Conservation (phyloP, 768 basidiomycete species). For the Nidularia sp. region DNA sequence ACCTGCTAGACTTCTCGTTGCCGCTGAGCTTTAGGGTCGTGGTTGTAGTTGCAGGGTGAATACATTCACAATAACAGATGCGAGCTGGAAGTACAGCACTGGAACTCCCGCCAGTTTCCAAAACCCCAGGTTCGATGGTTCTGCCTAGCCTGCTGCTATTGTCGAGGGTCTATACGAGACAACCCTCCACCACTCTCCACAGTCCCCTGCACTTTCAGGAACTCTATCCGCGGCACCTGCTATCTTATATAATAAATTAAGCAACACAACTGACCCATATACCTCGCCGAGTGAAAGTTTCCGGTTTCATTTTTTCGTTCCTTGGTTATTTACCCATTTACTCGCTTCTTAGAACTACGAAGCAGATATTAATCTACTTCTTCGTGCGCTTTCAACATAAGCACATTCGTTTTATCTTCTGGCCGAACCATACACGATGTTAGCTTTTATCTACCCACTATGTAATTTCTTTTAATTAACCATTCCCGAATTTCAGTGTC, state of each 20-base stretch:
- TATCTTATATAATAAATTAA: neutral
- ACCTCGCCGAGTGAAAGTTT: too few relatives aligned
- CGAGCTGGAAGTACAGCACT: slow-evolving; percentile 17
- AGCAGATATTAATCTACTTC: too few relatives aligned
- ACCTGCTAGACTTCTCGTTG: neutral
- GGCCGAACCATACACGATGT: too few relatives aligned
- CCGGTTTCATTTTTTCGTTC: too few relatives aligned
- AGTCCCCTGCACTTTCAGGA: neutral
- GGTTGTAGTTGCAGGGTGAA: slow-evolving; percentile 8
- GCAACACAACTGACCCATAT: too few relatives aligned
- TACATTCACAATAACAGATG: slow-evolving; percentile 11
- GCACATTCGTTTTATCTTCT: too few relatives aligned
- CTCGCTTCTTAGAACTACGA: too few relatives aligned
- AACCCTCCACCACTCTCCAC: slow-evolving; percentile 7
- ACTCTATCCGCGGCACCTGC: neutral
- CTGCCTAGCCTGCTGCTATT: slow-evolving; percentile 10
- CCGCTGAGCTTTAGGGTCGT: slow-evolving; percentile 6
- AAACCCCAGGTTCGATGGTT: slow-evolving; percentile 11
- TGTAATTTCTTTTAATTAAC: too few relatives aligned
- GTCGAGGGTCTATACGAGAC: slow-evolving; percentile 14
- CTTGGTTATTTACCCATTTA: too few relatives aligned
- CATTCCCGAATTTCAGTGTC: too few relatives aligned
- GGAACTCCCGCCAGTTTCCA: slow-evolving; percentile 2
- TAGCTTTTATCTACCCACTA: too few relatives aligned
- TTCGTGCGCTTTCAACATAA: too few relatives aligned